Evolutionary conservation across 805 yeast genomes (phyloP).

Genomic region (Zygotorulaspora chibaensis): DNA sequence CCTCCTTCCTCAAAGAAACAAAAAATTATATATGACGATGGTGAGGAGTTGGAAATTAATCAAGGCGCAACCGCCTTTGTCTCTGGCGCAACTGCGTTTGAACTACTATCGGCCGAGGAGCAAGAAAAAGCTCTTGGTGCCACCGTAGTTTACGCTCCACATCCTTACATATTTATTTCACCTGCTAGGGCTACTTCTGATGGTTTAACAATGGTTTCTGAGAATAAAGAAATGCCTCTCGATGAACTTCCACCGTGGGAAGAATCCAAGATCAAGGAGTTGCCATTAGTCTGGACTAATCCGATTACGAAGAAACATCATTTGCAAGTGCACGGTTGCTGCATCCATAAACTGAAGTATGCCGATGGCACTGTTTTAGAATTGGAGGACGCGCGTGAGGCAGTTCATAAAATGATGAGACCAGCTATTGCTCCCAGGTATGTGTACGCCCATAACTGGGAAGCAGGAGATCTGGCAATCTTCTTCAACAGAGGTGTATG

Average conservation of each 20-base stretch:
- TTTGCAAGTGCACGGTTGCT: conserved; percentile 84
- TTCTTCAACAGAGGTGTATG: conserved; percentile 87
- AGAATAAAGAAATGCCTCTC: conserved; percentile 63
- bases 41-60: conserved; percentile 59
- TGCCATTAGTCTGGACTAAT: conserved; percentile 90
- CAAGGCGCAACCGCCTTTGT: conserved; percentile 91
- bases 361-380: conserved; percentile 57
- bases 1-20: conserved; percentile 65
- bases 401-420: conserved; percentile 71
- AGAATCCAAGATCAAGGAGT: conserved; percentile 63
- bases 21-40: conserved; percentile 62
- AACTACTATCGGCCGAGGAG: conserved; percentile 60
- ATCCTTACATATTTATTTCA: conserved; percentile 82
- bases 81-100: conserved; percentile 77
- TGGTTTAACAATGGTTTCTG: conserved; percentile 81
- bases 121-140: conserved; percentile 70
- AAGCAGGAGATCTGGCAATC: conserved; percentile 76
- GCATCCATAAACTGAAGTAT: conserved; percentile 59
- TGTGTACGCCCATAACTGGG: conserved; percentile 81
- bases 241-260: conserved; percentile 82
- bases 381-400: conserved; percentile 68
- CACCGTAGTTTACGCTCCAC: conserved; percentile 87
- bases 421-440: conserved; percentile 74
- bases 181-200: conserved; percentile 79
- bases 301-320: conserved; percentile 81